Evolutionary conservation across 805 yeast species (phyloP).

Genomic region (Ogataea salicorniae): DNA sequence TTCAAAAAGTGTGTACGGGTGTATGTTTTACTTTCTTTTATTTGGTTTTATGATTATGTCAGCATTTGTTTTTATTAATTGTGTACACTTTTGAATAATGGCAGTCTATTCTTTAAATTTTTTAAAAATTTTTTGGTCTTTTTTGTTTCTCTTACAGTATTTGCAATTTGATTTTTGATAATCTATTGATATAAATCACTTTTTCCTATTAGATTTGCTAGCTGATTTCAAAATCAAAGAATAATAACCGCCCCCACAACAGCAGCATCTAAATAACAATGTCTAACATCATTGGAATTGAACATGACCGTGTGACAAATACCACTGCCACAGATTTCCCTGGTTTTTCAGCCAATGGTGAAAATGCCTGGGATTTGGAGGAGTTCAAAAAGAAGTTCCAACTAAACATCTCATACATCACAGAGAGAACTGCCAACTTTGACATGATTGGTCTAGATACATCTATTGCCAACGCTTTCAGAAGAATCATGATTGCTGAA

Average conservation of each 20-base stretch:
- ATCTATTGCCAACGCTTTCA: slow-evolving; percentile 90
- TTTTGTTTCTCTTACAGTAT: not conserved
- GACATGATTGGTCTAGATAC: slow-evolving; percentile 86
- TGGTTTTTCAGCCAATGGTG: slow-evolving; percentile 62
- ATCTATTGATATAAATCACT: not conserved
- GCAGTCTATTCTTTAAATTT: not conserved
- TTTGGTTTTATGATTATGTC: too few species aligned
- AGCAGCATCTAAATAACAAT: slow-evolving; percentile 8
- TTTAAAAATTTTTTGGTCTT: not conserved
- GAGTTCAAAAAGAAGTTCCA: slow-evolving; percentile 65
- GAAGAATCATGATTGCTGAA: slow-evolving; percentile 95
- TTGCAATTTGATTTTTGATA: not conserved
- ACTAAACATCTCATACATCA: slow-evolving; percentile 59
- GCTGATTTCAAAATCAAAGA: too few species aligned
- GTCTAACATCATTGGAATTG: slow-evolving; percentile 73
- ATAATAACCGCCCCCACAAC: too few species aligned
- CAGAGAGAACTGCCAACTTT: slow-evolving; percentile 73
- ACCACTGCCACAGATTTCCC: slow-evolving; percentile 90
- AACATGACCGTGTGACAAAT: slow-evolving; percentile 86
- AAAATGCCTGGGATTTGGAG: slow-evolving; percentile 77
- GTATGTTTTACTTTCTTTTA: too few species aligned
- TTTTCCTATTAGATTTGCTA: too few species aligned
- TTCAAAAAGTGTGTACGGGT: too few species aligned
- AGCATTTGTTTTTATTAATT: too few species aligned
- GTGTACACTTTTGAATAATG: too few species aligned